A percentile compares a stretch with the other conserved stretches of the same genome.
Evolutionary conservation across 805 yeast genomes (phyloP).

Genomic region (Allodekkera sacchari): DNA sequence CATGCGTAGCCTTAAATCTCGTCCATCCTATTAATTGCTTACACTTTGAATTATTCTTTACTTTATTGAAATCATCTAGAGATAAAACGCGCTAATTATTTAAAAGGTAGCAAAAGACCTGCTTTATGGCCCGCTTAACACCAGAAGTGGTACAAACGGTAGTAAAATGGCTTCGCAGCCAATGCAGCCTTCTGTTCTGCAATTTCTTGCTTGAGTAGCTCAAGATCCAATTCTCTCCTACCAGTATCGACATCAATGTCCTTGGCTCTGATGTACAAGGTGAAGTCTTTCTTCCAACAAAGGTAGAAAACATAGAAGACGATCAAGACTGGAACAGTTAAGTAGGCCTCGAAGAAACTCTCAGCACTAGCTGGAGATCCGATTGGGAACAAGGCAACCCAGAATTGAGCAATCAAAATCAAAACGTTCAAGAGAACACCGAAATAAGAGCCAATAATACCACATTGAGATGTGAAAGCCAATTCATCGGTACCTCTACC

Average conservation of each 20-base stretch:
- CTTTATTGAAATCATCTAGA: no score
- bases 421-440: constrained; percentile 51
- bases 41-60: no score
- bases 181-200: constrained; percentile 47
- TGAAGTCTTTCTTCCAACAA: constrained; percentile 37
- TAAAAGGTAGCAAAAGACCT: no score
- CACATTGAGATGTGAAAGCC: constrained; percentile 57
- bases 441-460: constrained; percentile 57
- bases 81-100: no score
- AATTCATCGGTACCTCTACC: constrained; percentile 66
- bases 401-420: constrained; percentile 70
- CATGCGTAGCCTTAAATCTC: no score
- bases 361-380: constrained; percentile 43
- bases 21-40: no score
- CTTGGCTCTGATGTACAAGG: constrained; percentile 31
- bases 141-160: constrained; percentile 50
- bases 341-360: constrained; percentile 56
- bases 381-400: constrained; percentile 72
- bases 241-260: constrained; percentile 59
- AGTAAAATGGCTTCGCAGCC: constrained; percentile 35
- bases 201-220: constrained; percentile 46
- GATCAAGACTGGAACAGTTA: constrained; percentile 56
- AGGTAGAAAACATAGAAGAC: constrained; percentile 32
- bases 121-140: constrained; percentile 33
- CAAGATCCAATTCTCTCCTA: constrained; percentile 51